phyloP scores from a whole-genome alignment of 169 alveolate species.

The Perkinsus olseni region DNA sequence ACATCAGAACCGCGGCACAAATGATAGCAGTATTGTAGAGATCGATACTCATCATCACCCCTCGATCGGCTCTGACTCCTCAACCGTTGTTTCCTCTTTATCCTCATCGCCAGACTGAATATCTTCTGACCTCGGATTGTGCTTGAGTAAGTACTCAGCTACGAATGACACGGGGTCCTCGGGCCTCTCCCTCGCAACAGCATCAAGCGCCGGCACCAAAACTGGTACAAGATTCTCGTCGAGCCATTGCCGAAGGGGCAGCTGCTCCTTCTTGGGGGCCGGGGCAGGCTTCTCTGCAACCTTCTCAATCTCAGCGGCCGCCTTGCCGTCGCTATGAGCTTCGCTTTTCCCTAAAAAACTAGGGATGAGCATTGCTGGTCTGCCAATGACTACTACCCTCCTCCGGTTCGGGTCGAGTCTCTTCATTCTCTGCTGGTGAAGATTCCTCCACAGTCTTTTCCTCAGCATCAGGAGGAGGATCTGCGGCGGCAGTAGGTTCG shows the following conservation, averaged over 20 bases:
- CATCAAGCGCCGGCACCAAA: neutral
- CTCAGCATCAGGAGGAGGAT: no score
- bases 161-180: neutral
- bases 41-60: neutral
- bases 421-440: no score
- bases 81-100: neutral
- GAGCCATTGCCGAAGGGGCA: neutral
- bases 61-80: neutral
- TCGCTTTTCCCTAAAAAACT: neutral
- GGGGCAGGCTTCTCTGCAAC: neutral
- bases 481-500: no score
- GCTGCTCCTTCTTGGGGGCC: neutral
- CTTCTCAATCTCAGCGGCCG: neutral
- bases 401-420: no score
- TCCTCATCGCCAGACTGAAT: neutral
- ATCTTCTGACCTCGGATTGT: neutral
- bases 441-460: no score
- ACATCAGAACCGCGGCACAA: no score
- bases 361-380: neutral
- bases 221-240: neutral
- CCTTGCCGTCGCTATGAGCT: neutral
- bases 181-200: neutral
- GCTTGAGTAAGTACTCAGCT: neutral
- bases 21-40: neutral
- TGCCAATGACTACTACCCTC: no score